Evolutionary conservation across 1,284 basidiomycete species (phyloP), one percentile per base, ranked within the genome.

Genomic region (Pisolithus thermaeus): DNA sequence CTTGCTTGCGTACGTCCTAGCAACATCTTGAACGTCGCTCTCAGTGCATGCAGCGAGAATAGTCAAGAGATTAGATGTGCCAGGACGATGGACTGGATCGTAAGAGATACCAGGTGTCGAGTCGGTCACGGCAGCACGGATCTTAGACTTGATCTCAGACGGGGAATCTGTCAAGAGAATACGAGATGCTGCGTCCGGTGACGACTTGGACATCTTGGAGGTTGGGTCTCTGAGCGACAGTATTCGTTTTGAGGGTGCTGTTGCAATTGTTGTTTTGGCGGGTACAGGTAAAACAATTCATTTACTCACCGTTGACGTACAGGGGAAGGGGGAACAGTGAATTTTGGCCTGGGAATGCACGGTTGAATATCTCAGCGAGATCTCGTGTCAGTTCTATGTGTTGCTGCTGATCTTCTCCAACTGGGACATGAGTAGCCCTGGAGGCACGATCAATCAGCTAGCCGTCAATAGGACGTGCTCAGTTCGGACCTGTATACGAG

Each of bases 171-270:
- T 96, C 38, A 97, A 75, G 51, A 92, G 73, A 58, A 97, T 92
- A 25, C 93, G 86, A 1, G 92, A 94, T n/a, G 80, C 72, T 1
- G 80, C 59, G 62, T 91, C 84, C 0, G 86, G 87, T 0, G 90
- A 79, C 0, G 95, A 97, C 68, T 97, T 97, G 39, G 93, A 97
- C 95, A 98, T 98, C 69, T 97, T 98, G 9, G 85, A 79, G 0
- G 75, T 73, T 1, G 94, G 91, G 65, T 96, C 89, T 51, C 84
- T 84, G 14, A 98, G 80, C 3, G 92, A 95, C 7, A 96, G 79
- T 16, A 94, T 74, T 47, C 90, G 80, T 64, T 80, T 83, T 2
- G 84, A 84, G 0, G 84, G 79, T 0, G 92, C 93, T 95, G 57
- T 3, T 11, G 41, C 32, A 3, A 50, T 5, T 41, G 32, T 27